Percentiles rank a stretch among this genome's conserved stretches.
Evolutionary conservation across 305 asterid genomes (phyloP).

Genomic region (Fraxinus sp.): DNA sequence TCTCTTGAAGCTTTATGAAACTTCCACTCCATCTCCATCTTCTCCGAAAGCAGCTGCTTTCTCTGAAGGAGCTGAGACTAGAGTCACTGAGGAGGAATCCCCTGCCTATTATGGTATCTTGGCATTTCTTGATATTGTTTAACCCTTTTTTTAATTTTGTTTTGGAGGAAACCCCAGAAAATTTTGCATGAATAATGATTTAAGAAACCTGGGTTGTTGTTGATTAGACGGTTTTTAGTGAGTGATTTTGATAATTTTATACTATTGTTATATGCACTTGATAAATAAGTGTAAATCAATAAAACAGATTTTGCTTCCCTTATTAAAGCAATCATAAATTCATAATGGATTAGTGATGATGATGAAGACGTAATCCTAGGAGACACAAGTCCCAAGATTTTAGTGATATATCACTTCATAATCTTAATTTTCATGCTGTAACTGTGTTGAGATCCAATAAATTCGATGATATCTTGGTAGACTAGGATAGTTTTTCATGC

Average conservation of each 20-base stretch:
- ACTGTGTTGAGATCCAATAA: background rate
- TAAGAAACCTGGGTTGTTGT: background rate
- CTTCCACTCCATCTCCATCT: conserved; percentile 12
- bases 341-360: background rate
- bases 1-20: conserved; percentile 27
- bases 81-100: conserved; percentile 51
- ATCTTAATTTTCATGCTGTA: background rate
- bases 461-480: background rate
- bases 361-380: background rate
- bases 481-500: background rate
- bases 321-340: background rate
- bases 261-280: background rate
- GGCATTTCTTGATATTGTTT: conserved; percentile 4
- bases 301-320: background rate
- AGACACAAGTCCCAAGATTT: background rate
- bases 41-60: conserved; percentile 46
- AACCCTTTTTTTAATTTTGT: background rate
- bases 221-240: background rate
- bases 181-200: background rate
- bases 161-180: background rate
- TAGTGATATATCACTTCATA: background rate
- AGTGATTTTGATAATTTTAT: background rate
- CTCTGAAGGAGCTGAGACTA: conserved; percentile 67
- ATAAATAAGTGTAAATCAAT: background rate
- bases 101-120: conserved; percentile 46